phyloP scores from a whole-genome alignment of 345 rosid species.

The Rubroshorea leprosula region DNA sequence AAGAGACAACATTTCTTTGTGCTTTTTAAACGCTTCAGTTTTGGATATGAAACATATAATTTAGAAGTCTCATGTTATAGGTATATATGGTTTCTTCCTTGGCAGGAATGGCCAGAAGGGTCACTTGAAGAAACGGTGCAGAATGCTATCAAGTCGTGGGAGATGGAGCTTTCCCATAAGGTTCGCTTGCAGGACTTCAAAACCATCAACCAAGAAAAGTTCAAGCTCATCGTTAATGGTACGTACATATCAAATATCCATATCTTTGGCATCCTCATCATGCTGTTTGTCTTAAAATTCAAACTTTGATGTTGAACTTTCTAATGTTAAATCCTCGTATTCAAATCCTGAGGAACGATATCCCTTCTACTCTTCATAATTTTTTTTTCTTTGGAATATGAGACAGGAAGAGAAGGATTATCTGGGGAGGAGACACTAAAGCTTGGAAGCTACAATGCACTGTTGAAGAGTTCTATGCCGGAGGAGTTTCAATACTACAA shows the following conservation, averaged over 20 bases:
- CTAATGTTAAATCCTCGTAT: no score
- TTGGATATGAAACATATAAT: no score
- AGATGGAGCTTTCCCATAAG: conserved; percentile 80
- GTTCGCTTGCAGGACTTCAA: conserved; percentile 58
- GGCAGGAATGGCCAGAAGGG: conserved; percentile 74
- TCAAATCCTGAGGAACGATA: no score
- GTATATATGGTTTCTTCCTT: no score
- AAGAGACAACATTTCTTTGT: background rate
- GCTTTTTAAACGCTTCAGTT: background rate
- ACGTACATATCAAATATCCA: background rate
- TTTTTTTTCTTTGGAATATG: background rate
- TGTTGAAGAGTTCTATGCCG: conserved; percentile 53
- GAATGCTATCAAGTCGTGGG: conserved; percentile 84
- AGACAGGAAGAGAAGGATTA: conserved; percentile 61
- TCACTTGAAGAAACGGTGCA: conserved; percentile 76
- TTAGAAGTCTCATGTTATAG: background rate
- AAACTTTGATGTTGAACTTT: no score
- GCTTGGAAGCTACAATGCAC: conserved; percentile 67
- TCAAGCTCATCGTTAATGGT: conserved; percentile 78
- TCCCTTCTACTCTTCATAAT: no score
- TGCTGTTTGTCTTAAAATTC: no score
- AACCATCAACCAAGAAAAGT: conserved; percentile 62
- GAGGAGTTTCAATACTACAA: conserved; percentile 53
- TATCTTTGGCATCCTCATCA: no score
- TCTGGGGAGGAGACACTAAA: conserved; percentile 58